Evolutionary conservation across 2,329 filamentous ascomycete species (phyloP).

Genomic region (Monascus ruber): DNA sequence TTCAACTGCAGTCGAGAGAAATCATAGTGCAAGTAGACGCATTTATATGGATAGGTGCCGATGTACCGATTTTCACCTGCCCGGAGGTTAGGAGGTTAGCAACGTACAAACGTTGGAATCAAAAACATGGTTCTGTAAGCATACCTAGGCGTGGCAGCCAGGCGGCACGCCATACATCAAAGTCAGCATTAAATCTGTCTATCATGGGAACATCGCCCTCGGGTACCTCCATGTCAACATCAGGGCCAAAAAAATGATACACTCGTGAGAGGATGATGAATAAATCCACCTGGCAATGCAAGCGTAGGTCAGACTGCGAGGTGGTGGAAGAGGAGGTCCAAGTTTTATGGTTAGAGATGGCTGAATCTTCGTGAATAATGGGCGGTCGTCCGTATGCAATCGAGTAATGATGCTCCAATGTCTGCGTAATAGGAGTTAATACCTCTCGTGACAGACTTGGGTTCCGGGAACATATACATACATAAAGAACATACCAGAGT

Average conservation of each 20-base stretch:
- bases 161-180: constrained; percentile 26
- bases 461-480: constrained; percentile 11
- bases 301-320: constrained; percentile 23
- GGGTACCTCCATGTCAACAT: constrained; percentile 31
- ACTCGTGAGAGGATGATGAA: constrained; percentile 35
- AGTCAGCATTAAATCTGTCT: constrained; percentile 28
- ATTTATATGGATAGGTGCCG: constrained; percentile 39
- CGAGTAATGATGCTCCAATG: constrained; percentile 33
- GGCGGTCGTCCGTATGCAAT: constrained; percentile 34
- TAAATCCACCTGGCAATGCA: constrained; percentile 33
- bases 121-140: not conserved
- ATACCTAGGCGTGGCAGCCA: constrained; percentile 27
- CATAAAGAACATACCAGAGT: constrained; percentile 33
- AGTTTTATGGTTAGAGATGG: constrained; percentile 25
- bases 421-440: constrained; percentile 14
- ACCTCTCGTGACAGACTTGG: not conserved
- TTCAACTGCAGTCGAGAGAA: constrained; percentile 42
- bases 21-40: constrained; percentile 39
- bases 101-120: not conserved
- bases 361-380: constrained; percentile 31
- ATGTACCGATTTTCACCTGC: constrained; percentile 37
- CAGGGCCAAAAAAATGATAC: constrained; percentile 33
- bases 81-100: not conserved
- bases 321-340: constrained; percentile 19
- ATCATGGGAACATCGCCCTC: constrained; percentile 30